Conservation (phyloP, 345 rosid species). For the Abelmoschus esculentus region DNA sequence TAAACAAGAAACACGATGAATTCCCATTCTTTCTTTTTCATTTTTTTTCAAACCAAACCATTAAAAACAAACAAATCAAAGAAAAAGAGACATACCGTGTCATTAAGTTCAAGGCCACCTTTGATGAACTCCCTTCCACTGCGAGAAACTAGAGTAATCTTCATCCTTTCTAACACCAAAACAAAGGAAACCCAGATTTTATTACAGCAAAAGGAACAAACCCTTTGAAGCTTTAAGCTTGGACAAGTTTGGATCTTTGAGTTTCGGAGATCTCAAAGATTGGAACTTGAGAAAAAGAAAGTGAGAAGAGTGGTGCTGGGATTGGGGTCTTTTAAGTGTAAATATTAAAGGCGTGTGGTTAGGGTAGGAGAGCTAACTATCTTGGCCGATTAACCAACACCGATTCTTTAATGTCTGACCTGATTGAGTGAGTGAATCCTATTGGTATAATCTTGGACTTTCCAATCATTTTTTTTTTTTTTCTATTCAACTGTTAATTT, state of each 20-base stretch:
- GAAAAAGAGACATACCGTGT: constrained; percentile 42
- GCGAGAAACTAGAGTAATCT: constrained; percentile 69
- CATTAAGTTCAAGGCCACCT: constrained; percentile 65
- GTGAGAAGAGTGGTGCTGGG: background rate
- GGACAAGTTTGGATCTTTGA: background rate
- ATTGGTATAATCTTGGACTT: too few species aligned
- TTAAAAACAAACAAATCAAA: constrained; percentile 2
- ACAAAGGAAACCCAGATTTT: constrained; percentile 31
- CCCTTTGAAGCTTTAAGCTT: constrained; percentile 10
- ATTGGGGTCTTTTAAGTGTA: background rate
- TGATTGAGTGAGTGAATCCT: background rate
- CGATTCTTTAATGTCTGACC: background rate
- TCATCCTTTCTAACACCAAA: constrained; percentile 40
- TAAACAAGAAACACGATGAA: constrained; percentile 3
- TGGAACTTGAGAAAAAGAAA: background rate
- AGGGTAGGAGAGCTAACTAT: background rate
- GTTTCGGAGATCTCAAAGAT: constrained; percentile 8
- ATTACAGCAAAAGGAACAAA: background rate
- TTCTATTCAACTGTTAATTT: too few species aligned
- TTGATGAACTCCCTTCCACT: constrained; percentile 78
- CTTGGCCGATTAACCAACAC: background rate
- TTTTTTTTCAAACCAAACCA: constrained; percentile 3
- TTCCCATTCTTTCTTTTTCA: background rate
- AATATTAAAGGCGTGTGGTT: constrained; percentile 13
- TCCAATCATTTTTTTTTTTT: too few species aligned